Evolutionary conservation across 208 protist species (phyloP).

Genomic region (Tritrichomonas foetus): DNA sequence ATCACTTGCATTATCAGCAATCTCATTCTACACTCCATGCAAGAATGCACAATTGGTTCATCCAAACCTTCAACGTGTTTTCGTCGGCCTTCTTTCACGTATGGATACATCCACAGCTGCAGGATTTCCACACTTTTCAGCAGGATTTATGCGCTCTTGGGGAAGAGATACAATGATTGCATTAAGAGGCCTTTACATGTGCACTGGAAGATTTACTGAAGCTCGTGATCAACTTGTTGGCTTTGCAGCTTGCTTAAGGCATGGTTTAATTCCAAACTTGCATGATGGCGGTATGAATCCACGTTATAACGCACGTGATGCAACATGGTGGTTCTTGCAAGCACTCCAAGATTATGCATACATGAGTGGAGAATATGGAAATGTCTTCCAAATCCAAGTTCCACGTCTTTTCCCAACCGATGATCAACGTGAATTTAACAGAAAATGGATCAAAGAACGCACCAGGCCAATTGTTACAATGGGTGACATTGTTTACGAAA

Average conservation of each 20-base stretch:
- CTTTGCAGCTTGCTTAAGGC: not conserved
- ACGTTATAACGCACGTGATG: conserved; percentile 36
- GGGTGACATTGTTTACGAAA: not conserved
- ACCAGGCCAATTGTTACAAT: not conserved
- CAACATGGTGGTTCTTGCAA: conserved; percentile 35
- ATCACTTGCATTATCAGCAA: not conserved
- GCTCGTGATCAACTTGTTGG: not conserved
- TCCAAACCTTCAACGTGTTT: not conserved
- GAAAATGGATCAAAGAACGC: not conserved
- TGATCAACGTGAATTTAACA: not conserved
- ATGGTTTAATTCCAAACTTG: conserved; percentile 12
- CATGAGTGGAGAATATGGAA: not conserved
- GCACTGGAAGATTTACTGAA: conserved; percentile 25
- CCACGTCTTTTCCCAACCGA: not conserved
- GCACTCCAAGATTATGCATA: not conserved
- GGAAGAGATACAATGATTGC: conserved; percentile 35
- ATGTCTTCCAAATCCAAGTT: not conserved
- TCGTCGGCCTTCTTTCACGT: not conserved
- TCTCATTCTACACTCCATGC: not conserved
- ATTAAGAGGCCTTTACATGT: not conserved
- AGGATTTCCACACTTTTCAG: not conserved
- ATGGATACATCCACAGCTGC: not conserved
- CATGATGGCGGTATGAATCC: not conserved
- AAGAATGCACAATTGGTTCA: not conserved
- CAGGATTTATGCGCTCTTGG: not conserved